Percentiles rank a stretch among this genome's conserved stretches.
These are phyloP conservation scores for Hanseniaspora jakobsenii DNA, from an alignment of 805 yeast genomes.

Conservation along the genomic window DNA sequence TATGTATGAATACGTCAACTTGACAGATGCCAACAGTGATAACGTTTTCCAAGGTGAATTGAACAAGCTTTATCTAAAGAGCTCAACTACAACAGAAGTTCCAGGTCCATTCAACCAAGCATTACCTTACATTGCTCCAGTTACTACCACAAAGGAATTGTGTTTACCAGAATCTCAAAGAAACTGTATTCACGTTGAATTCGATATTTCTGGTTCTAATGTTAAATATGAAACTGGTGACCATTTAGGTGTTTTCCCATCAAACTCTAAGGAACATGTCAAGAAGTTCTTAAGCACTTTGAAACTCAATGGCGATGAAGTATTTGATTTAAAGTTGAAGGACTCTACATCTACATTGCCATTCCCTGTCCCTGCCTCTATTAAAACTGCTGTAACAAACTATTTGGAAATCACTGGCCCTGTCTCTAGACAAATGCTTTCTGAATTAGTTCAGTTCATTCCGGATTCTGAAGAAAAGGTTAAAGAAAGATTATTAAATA, in stretches of 20 bases:
- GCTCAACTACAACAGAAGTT: conserved; percentile 30
- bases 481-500: conserved; percentile 30
- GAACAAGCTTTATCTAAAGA: conserved; percentile 37
- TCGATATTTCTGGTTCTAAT: conserved; percentile 64
- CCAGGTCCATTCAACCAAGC: conserved; percentile 68
- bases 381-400: conserved; percentile 72
- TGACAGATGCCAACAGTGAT: conserved; percentile 31
- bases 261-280: conserved; percentile 68
- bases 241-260: conserved; percentile 90
- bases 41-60: conserved; percentile 77
- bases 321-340: conserved; percentile 52
- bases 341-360: conserved; percentile 58
- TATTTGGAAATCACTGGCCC: conserved; percentile 87
- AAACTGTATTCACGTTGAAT: conserved; percentile 81
- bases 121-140: conserved; percentile 72
- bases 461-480: conserved; percentile 44
- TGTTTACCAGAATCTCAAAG: conserved; percentile 47
- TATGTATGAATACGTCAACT: conserved; percentile 28
- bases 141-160: conserved; percentile 51
- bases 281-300: conserved; percentile 53
- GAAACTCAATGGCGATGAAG: conserved; percentile 41
- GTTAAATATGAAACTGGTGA: conserved; percentile 89
- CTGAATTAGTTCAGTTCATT: conserved; percentile 66
- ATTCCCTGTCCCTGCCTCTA: conserved; percentile 75
- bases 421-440: conserved; percentile 76